A percentile compares a stretch with the other conserved stretches of the same genome.
Conservation (phyloP, 2,329 filamentous ascomycete species). For the Drechslerella stenobrocha region DNA sequence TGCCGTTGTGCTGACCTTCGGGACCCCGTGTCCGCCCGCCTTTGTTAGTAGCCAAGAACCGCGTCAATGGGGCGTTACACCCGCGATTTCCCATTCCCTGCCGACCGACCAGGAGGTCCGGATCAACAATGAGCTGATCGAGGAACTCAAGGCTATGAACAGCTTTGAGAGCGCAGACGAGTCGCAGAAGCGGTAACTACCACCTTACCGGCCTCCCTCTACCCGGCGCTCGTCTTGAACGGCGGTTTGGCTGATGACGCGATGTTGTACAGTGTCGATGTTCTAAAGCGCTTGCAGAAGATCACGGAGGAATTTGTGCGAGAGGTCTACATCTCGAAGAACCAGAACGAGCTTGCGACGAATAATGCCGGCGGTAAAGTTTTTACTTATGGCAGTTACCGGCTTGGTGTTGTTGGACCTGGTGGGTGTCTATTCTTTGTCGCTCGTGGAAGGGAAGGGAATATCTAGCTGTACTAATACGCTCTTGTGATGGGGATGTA, state of each 20-base stretch:
- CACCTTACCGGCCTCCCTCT: conserved; percentile 37
- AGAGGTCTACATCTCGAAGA: conserved; percentile 73
- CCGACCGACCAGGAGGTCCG: conserved; percentile 77
- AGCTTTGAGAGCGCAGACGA: conserved; percentile 86
- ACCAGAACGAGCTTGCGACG: conserved; percentile 73
- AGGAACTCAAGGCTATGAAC: conserved; percentile 83
- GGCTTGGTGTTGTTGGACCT: conserved; percentile 88
- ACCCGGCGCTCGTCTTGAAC: too few species aligned
- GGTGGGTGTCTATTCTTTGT: conserved; percentile 56
- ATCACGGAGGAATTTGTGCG: conserved; percentile 86
- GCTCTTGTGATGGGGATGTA: conserved; percentile 1
- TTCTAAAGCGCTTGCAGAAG: conserved; percentile 74
- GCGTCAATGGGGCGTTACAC: conserved; percentile 71
- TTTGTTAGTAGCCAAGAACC: conserved; percentile 26
- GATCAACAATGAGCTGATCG: conserved; percentile 75
- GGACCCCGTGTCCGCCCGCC: not conserved
- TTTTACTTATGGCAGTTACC: conserved; percentile 94
- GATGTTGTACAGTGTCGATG: conserved; percentile 63
- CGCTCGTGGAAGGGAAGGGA: not conserved
- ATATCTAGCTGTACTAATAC: conserved; percentile 13
- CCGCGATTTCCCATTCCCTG: conserved; percentile 74
- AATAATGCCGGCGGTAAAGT: conserved; percentile 87
- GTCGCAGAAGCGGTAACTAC: conserved; percentile 73
- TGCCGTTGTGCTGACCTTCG: conserved; percentile 7
- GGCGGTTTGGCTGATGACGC: conserved; percentile 13